These are phyloP conservation scores for Phalaenopsis equestris DNA, from an alignment of 106 monocot species.

Conservation along the genomic window DNA sequence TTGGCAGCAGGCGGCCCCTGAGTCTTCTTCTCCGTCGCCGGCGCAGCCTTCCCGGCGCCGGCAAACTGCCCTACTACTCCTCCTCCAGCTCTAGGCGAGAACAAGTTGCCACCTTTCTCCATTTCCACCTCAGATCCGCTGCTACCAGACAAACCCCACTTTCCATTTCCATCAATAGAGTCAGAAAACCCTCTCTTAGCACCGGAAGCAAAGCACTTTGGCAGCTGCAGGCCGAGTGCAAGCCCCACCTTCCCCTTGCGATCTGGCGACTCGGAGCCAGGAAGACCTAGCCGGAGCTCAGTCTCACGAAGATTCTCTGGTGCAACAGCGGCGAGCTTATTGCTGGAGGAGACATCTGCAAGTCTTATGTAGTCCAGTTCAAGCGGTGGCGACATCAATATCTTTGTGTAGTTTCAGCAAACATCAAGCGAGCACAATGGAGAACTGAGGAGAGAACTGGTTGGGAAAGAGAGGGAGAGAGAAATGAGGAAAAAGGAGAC, in stretches of 20 bases:
- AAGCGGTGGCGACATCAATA: conserved; percentile 46
- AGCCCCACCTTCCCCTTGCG: conserved; percentile 13
- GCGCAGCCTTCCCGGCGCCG: conserved; percentile 1
- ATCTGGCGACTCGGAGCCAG: conserved; percentile 46
- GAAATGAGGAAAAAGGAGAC: neutral
- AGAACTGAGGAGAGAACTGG: neutral
- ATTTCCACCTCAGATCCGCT: conserved; percentile 27
- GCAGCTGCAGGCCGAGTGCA: conserved; percentile 15
- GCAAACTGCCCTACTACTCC: neutral
- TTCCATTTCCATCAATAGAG: conserved; percentile 10
- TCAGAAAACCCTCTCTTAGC: conserved; percentile 54
- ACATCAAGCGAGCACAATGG: neutral
- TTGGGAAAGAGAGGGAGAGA: too few species aligned
- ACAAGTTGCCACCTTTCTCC: conserved; percentile 12
- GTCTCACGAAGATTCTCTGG: conserved; percentile 30
- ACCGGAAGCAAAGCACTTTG: conserved; percentile 21
- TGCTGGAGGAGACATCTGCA: conserved; percentile 19
- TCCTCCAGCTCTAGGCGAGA: conserved; percentile 13
- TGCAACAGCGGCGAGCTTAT: neutral
- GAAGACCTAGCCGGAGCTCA: conserved; percentile 69
- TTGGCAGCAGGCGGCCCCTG: conserved; percentile 12
- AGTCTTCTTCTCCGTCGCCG: conserved; percentile 36
- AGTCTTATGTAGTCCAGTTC: conserved; percentile 77
- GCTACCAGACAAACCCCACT: conserved; percentile 21
- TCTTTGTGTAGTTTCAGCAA: neutral